Evolutionary conservation across 441 rosid genomes (phyloP), one percentile per base, ranked within the genome.

Genomic region (Raphanus hybrid): DNA sequence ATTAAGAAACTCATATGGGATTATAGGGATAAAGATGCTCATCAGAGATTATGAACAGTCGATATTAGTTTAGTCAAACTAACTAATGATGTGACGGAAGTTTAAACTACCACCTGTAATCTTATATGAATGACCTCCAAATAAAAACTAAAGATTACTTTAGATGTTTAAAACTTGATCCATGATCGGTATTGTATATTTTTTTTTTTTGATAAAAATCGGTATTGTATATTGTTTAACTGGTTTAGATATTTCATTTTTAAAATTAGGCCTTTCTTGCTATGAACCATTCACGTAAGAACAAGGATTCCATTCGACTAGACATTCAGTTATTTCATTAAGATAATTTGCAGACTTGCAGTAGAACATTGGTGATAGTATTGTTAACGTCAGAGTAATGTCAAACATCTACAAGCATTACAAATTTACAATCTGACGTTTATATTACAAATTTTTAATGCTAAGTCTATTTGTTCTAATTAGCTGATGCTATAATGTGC

Each of bases 81-180:
- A 35, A 35, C 78, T 43, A 6, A 35, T 16, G 74, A 75, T 68
- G 54, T 23, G 68, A 75, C 39, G 43, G 16, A 14, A 37, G 41
- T 74, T 65, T 55, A 10, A 15, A 39, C 12, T 57, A 57, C 6
- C 18, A 15, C 57, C 20, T 27, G 66, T 23, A 64, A 37, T 64
- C 64, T 55, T 37, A 37, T 37, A 37, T 37, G 9, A 37, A 37
- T 8, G 43, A 37, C 43, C 43, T 37, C 10, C 43, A 37, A 37
- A 37, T 37, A 37, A 37, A 3, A 10, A 37, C 43, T 37, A 37
- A 8, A 37, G 43, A 37, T 43, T 43, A 29, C 50, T 43, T 16
- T 27, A 5, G 12, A 60, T 60, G 26, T 8, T 8, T 8, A 57
- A 57, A 57, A 12, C 62, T 57, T 43, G 5, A 10, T 55, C 29